phyloP scores from a whole-genome alignment of 331 rosid genomes.

The Cydonia oblonga region DNA sequence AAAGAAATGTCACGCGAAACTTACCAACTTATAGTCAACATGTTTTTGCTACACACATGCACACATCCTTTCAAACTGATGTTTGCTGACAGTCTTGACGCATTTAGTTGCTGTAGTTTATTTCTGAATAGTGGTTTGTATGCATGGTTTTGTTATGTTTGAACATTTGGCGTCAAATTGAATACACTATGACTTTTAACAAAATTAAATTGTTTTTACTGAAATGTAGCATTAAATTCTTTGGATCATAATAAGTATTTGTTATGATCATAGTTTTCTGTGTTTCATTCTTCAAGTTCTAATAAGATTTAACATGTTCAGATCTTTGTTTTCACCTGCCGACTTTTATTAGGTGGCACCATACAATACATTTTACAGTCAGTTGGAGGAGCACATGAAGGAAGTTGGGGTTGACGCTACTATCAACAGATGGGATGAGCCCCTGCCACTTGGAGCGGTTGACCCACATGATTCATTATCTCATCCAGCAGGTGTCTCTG shows the following conservation, averaged over 20 bases:
- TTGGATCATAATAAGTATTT: background rate
- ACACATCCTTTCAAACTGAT: background rate
- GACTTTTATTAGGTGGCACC: slow-evolving; percentile 75
- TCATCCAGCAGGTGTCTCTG: slow-evolving; percentile 97
- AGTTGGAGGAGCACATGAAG: slow-evolving; percentile 78
- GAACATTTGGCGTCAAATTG: background rate
- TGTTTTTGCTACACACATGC: background rate
- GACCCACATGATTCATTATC: slow-evolving; percentile 99
- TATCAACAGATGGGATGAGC: slow-evolving; percentile 77
- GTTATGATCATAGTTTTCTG: background rate
- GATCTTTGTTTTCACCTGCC: slow-evolving; percentile 2
- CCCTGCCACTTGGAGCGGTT: slow-evolving; percentile 74
- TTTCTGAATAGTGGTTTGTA: background rate
- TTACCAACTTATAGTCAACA: background rate
- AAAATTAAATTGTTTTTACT: background rate
- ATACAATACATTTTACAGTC: slow-evolving; percentile 80
- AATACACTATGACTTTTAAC: background rate
- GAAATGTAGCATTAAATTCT: background rate
- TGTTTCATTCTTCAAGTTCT: background rate
- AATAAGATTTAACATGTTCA: background rate
- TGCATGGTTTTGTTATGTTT: background rate
- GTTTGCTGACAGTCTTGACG: background rate
- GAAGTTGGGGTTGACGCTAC: slow-evolving; percentile 73
- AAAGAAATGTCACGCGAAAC: background rate
- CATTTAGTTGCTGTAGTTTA: background rate